Conservation (phyloP, 768 basidiomycete species). For the Tulasnella sp. region DNA sequence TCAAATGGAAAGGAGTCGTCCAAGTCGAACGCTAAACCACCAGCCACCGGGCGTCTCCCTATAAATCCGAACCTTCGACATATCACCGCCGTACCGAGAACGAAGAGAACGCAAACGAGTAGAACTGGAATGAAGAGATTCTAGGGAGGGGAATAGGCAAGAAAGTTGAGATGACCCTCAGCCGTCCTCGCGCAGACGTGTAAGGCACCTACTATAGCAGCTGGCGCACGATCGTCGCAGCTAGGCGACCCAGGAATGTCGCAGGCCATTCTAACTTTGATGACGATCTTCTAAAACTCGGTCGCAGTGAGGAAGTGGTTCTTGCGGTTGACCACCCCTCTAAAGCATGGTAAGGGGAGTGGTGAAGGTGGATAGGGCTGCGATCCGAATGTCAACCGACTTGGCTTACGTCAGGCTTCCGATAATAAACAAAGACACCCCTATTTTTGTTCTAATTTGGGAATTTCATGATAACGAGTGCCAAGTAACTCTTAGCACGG, state of each 20-base stretch:
- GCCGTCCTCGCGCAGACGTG: constrained; percentile 1
- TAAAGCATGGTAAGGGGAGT: not conserved
- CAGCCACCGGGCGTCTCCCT: not conserved
- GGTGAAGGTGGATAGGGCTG: not conserved
- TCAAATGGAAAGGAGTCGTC: not conserved
- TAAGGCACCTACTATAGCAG: not conserved
- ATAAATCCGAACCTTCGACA: not conserved
- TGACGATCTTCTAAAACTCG: not conserved
- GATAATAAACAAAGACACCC: not conserved
- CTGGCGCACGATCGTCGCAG: not conserved
- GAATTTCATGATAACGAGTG: not conserved
- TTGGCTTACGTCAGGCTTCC: not conserved
- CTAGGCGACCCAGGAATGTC: not conserved
- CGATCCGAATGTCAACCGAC: not conserved
- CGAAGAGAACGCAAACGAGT: not conserved
- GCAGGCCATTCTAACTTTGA: not conserved
- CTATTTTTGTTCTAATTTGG: not conserved
- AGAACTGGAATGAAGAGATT: not conserved
- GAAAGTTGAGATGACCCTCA: not conserved
- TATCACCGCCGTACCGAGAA: not conserved
- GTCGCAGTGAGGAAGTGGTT: not conserved
- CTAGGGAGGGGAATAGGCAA: not conserved
- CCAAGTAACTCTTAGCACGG: not conserved
- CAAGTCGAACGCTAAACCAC: not conserved
- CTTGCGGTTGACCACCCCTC: not conserved